These are phyloP conservation scores for Yarrowia keelungensis DNA, from an alignment of 805 yeast species.

Conservation along the genomic window DNA sequence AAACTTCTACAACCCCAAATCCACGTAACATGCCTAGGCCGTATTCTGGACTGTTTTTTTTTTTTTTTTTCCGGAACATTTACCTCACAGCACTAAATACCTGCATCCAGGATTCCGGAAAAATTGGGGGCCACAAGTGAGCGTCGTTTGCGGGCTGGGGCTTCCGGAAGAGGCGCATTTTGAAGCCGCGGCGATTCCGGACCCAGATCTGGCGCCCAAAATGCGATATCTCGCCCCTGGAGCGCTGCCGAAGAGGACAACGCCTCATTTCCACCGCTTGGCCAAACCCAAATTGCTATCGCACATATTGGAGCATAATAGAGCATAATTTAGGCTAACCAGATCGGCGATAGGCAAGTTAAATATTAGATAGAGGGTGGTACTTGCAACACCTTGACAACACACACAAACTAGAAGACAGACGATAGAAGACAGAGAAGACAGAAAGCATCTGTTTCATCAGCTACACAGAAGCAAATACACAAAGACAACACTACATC, in stretches of 20 bases:
- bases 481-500: background rate
- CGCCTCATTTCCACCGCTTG: background rate
- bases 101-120: background rate
- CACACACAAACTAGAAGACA: background rate
- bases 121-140: too few species aligned
- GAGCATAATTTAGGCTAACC: conserved; percentile 32
- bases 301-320: conserved; percentile 19
- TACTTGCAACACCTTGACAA: background rate
- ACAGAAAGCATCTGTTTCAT: too few species aligned
- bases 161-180: too few species aligned
- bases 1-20: too few species aligned
- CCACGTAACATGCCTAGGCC: too few species aligned
- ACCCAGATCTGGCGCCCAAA: too few species aligned
- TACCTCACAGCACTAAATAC: background rate
- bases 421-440: too few species aligned
- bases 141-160: too few species aligned
- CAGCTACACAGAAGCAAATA: background rate
- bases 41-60: too few species aligned
- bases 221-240: background rate
- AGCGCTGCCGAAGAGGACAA: background rate
- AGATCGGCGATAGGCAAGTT: conserved; percentile 34
- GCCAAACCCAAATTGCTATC: conserved; percentile 17
- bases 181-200: too few species aligned
- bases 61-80: too few species aligned
- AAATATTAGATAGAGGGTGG: background rate